Evolutionary conservation across 768 basidiomycete genomes (phyloP), one percentile per base, ranked within the genome.

Genomic region (Auricularia heimuer): DNA sequence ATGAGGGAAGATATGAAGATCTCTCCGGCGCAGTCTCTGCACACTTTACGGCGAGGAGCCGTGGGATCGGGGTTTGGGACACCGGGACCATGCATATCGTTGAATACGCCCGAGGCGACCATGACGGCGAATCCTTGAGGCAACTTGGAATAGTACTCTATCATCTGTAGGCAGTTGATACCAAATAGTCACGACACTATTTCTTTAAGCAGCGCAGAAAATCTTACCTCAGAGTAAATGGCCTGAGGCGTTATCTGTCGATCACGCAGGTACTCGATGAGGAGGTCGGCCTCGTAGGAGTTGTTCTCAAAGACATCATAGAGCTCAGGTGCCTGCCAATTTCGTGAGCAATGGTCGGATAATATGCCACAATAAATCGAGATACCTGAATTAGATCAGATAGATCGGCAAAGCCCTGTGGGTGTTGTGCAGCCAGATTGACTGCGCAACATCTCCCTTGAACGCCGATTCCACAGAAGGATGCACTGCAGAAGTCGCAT

Each of bases 301-400:
- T 94, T 93, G 67, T 81, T 81, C 68, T 86, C 82, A 72, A 94
- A 94, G 69, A 83, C 87, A 36, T 92, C 92, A 67, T 92, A 94
- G n/a, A 85, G 77, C n/a, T 65, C 66, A 3, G 35, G 56, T 24
- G 56, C 24, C 56, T 60, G 24, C 33, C 1, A 60, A 6, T 16
- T 29, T 29, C 10, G 29, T 56, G 8, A 12, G 21, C 21, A 10
- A 56, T n/a, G 14, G 24, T 29, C 10, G n/a, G 21, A 21, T 56
- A 18, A 29, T 29, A 16, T 29, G 29, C 29, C 29, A 29, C 29
- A 29, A 29, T 29, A 29, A 29, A 29, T 29, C 29, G 29, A 29
- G 24, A 14, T 24, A 60, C 89, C 72, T 89, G 84, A 47, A 94
- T 86, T 61, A 94, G 79, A 72, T 94, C 92, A n/a, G 82, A 75